Percentiles rank a stretch among this genome's conserved stretches.
These are phyloP conservation scores for Nitzschia palea DNA, from an alignment of 108 stramenopile genomes.

Conservation along the genomic window DNA sequence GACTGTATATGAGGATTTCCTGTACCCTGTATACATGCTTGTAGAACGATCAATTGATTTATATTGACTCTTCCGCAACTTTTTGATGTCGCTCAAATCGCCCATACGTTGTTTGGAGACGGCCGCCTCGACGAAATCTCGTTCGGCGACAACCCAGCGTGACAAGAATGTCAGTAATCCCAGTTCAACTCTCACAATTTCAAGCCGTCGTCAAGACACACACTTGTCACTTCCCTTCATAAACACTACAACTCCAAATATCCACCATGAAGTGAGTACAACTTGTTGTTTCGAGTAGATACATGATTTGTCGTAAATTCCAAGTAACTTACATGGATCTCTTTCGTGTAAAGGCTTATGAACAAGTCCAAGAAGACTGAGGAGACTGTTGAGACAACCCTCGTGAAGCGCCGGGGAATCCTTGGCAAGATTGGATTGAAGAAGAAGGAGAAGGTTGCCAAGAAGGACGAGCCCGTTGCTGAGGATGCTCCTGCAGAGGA, in stretches of 20 bases:
- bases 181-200: background rate
- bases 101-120: background rate
- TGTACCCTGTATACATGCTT: no score
- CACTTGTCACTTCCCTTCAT: background rate
- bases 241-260: background rate
- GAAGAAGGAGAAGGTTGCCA: conserved; percentile 26
- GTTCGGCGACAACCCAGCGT: background rate
- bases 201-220: background rate
- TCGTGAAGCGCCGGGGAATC: conserved; percentile 23
- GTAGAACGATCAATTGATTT: no score
- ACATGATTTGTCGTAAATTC: no score
- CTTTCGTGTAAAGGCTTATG: conserved; percentile 5
- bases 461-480: background rate
- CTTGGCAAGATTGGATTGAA: conserved; percentile 44
- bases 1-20: no score
- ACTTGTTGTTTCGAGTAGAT: no score
- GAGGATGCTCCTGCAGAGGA: conserved; percentile 28
- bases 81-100: background rate
- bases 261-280: background rate
- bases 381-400: conserved; percentile 10
- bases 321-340: no score
- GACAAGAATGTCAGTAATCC: background rate
- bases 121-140: background rate
- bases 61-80: no score
- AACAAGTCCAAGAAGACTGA: conserved; percentile 10